Percentiles rank a stretch among this genome's conserved stretches.
Evolutionary conservation across 352 stramenopile species (phyloP).

Genomic region (Globisporangium acanthophoron): DNA sequence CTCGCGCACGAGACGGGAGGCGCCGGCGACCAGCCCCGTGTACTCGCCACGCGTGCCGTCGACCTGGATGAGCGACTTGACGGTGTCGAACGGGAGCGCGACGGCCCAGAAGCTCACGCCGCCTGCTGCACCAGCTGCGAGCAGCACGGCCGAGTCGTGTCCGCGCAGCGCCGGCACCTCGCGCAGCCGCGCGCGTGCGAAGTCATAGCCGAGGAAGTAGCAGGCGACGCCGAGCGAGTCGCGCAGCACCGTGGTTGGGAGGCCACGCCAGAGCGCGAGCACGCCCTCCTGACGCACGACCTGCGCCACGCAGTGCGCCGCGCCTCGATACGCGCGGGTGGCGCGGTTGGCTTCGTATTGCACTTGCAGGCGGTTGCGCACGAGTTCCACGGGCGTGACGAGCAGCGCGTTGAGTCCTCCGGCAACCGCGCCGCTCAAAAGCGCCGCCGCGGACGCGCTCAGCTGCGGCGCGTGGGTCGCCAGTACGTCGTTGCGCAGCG

Average conservation of each 20-base stretch:
- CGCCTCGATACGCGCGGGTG: constrained; percentile 44
- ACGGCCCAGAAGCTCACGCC: constrained; percentile 84
- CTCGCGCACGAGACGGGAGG: constrained; percentile 38
- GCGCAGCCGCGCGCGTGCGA: constrained; percentile 39
- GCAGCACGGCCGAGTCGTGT: constrained; percentile 45
- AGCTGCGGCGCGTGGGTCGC: constrained; percentile 22
- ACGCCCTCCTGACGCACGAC: constrained; percentile 57
- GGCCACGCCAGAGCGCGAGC: constrained; percentile 64
- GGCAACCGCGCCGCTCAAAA: constrained; percentile 50
- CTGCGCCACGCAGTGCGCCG: constrained; percentile 48
- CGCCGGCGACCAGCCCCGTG: constrained; percentile 36
- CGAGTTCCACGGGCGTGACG: constrained; percentile 70
- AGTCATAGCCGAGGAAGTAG: constrained; percentile 86
- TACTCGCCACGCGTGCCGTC: constrained; percentile 36
- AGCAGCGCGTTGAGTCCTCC: constrained; percentile 72
- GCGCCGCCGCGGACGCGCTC: constrained; percentile 36
- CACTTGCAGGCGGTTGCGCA: constrained; percentile 76
- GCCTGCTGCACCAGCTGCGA: constrained; percentile 63
- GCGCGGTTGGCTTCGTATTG: constrained; percentile 56
- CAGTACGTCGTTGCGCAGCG: constrained; percentile 50
- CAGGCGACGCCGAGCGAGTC: constrained; percentile 81
- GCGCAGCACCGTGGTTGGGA: constrained; percentile 70
- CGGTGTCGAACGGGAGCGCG: constrained; percentile 77
- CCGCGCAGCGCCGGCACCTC: constrained; percentile 11
- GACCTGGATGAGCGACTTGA: constrained; percentile 84